Percentiles rank a stretch among this genome's conserved stretches.
phyloP scores from a whole-genome alignment of 495 filamentous ascomycete genomes.

The Glonium stellatum region DNA sequence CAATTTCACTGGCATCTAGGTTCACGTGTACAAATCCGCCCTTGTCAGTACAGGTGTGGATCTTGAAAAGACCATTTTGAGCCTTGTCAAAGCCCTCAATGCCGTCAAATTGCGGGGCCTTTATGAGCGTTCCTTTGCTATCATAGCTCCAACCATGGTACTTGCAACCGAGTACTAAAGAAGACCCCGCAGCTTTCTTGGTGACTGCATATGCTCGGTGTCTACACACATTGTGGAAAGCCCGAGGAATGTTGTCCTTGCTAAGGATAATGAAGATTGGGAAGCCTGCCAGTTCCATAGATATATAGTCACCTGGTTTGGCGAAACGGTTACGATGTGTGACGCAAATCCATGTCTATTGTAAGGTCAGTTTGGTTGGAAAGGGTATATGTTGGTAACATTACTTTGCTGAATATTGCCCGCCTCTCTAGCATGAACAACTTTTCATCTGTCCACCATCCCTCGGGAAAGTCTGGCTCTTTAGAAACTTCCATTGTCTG shows the following conservation, averaged over 20 bases:
- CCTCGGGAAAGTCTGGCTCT: constrained; percentile 24
- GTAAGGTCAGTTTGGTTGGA: not conserved
- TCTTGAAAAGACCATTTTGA: constrained; percentile 23
- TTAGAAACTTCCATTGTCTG: constrained; percentile 18
- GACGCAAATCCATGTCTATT: constrained; percentile 23
- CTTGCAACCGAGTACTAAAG: constrained; percentile 24
- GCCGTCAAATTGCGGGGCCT: constrained; percentile 28
- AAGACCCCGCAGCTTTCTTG: constrained; percentile 19
- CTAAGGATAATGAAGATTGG: constrained; percentile 26
- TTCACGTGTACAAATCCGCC: constrained; percentile 26
- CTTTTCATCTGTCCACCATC: constrained; percentile 26
- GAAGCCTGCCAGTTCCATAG: constrained; percentile 17
- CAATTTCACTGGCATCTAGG: constrained; percentile 12
- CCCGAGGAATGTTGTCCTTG: constrained; percentile 21
- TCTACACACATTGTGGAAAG: constrained; percentile 30
- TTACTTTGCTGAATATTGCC: constrained; percentile 29
- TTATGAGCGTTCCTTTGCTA: constrained; percentile 20
- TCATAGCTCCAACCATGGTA: constrained; percentile 32
- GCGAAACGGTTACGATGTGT: constrained; percentile 21
- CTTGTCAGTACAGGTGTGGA: constrained; percentile 20
- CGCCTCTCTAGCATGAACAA: constrained; percentile 24
- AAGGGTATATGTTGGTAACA: not conserved
- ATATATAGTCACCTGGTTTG: constrained; percentile 26
- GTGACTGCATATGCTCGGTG: constrained; percentile 28
- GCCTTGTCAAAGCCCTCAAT: constrained; percentile 25